A percentile compares a stretch with the other conserved stretches of the same genome.
Evolutionary conservation across 768 basidiomycete species (phyloP).

Genomic region (Trametes sanguinea): DNA sequence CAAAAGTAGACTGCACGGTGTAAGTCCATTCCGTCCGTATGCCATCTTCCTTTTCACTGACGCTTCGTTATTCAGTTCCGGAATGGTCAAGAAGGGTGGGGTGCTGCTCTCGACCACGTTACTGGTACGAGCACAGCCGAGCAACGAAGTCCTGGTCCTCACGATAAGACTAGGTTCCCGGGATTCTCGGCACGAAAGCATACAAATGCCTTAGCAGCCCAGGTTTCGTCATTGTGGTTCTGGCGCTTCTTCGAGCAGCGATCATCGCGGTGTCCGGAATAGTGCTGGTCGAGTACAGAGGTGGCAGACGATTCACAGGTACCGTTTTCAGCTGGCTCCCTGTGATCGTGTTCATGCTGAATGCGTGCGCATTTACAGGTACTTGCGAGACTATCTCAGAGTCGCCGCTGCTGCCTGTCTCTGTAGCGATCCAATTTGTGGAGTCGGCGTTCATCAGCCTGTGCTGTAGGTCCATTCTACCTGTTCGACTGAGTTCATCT

Average conservation of each 20-base stretch:
- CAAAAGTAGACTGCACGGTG: slow-evolving; percentile 46
- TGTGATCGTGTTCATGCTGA: too few relatives aligned
- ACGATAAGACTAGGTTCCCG: slow-evolving; percentile 48
- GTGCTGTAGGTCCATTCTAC: slow-evolving; percentile 51
- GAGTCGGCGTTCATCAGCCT: slow-evolving; percentile 60
- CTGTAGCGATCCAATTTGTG: slow-evolving; percentile 48
- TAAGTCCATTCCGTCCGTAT: slow-evolving; percentile 47
- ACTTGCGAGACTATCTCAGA: slow-evolving; percentile 44
- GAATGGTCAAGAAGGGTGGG: slow-evolving; percentile 21
- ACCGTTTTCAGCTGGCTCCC: not conserved
- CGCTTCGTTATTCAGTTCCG: slow-evolving; percentile 8
- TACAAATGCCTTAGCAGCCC: slow-evolving; percentile 65
- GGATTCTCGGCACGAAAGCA: slow-evolving; percentile 65
- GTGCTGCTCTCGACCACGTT: slow-evolving; percentile 25
- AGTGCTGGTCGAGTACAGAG: slow-evolving; percentile 42
- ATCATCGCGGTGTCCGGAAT: slow-evolving; percentile 45
- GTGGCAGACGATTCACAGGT: slow-evolving; percentile 53
- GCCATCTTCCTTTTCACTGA: not conserved
- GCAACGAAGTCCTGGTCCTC: not conserved
- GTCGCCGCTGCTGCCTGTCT: slow-evolving; percentile 40
- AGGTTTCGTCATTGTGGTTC: slow-evolving; percentile 48
- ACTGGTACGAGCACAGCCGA: slow-evolving; percentile 21
- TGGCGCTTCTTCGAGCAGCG: slow-evolving; percentile 45
- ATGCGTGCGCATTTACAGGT: slow-evolving; percentile 34
- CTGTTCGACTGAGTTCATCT: not conserved